Evolutionary conservation across 352 stramenopile genomes (phyloP).

Genomic region (Phytophthora quininea): DNA sequence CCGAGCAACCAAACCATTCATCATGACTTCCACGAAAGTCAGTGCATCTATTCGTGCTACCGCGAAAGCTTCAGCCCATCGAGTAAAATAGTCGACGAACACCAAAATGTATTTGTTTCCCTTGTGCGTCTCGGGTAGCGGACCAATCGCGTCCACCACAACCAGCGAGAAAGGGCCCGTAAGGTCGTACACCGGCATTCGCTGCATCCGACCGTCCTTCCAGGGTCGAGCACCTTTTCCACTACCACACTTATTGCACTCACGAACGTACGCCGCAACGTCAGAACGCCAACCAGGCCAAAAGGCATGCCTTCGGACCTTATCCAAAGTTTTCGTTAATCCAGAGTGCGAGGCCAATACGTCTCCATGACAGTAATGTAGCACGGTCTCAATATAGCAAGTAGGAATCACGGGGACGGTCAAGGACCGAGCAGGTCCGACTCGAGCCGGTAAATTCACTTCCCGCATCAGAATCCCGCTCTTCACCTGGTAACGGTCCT

Average conservation of each 20-base stretch:
- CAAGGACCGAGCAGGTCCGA: constrained; percentile 2
- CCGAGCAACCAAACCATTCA: neutral
- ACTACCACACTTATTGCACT: neutral
- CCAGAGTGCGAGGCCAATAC: constrained; percentile 8
- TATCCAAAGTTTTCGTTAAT: constrained; percentile 6
- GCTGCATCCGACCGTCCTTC: constrained; percentile 5
- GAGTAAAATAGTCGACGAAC: neutral
- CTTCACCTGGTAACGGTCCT: neutral
- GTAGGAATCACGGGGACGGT: constrained; percentile 5
- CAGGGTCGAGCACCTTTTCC: constrained; percentile 1
- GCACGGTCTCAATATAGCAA: constrained; percentile 10
- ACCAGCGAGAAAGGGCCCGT: constrained; percentile 1
- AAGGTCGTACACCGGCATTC: constrained; percentile 5
- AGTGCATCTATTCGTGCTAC: neutral
- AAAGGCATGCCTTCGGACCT: neutral
- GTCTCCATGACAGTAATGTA: constrained; percentile 15
- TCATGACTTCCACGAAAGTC: neutral
- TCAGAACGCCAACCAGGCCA: constrained; percentile 3
- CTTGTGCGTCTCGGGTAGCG: neutral
- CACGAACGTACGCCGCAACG: constrained; percentile 1
- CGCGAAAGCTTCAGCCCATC: neutral
- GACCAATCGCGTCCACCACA: neutral
- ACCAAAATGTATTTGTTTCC: neutral
- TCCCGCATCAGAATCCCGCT: constrained; percentile 7
- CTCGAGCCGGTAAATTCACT: constrained; percentile 4